Base-by-base conservation (phyloP, 192 early-diverging fungal genomes). In the Backusella tuberculispora region DNA sequence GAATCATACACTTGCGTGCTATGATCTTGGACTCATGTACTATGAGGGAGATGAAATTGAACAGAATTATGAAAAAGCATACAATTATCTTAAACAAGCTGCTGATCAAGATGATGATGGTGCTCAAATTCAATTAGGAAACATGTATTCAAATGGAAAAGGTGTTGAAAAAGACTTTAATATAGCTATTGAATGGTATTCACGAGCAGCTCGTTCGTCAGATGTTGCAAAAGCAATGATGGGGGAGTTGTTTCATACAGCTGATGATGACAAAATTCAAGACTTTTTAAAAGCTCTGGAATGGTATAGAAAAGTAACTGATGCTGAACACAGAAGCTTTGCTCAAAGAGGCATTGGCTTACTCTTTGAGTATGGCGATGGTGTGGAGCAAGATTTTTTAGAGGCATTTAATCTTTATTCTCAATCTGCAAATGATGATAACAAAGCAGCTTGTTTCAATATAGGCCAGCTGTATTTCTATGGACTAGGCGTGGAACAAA, bases 381-480 rank as follows among this genome's bases (percentile, higher is more conserved):
- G 53, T 7, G 7, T 60, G 53, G 53, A 60, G 12, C 53, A 60
- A 60, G 53, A 60, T 60, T 60, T 60, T 60, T 24, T 26, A 60
- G 53, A 60, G 21, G 53, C 53, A 12, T 60, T 60, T 24, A 60
- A 13, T 1, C 26, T 60, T 26, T 60, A 60, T 60, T 60, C 53
- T 24, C 26, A 26, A 60, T 26, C 53, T 9, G 53, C 53, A 24
- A 60, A 60, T 60, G 24, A 60, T 26, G 21, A 10, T 26, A 60
- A 60, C 53, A 60, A 60, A 10, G 53, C 53, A 26, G 53, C 53
- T 12, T 60, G 26, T 26, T 60, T 26, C 21, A 60, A 60, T 10
- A 60, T 60, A 13, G 53, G 53, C 10, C 53, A 24, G 21, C 5
- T 60, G 3, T 60, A 60, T n/a, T 60, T 19, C 21, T 26, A 60